Percentiles rank a stretch among this genome's conserved stretches.
Conservation (phyloP, 2,329 filamentous ascomycete genomes). For the Penicillium paneum region DNA sequence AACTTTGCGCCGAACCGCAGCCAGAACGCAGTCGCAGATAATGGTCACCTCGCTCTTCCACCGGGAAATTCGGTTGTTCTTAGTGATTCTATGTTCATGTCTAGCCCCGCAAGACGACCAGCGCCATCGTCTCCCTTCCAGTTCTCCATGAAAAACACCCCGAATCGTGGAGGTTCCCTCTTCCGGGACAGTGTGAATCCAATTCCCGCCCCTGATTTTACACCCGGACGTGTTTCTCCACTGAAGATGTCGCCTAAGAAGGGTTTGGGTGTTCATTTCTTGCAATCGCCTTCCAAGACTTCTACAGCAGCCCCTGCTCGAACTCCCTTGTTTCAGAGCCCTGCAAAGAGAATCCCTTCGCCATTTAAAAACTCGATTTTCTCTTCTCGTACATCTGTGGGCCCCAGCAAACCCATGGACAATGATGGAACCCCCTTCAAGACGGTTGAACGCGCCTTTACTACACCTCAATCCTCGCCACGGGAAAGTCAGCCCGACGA, state of each 20-base stretch:
- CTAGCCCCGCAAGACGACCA: slow-evolving; percentile 46
- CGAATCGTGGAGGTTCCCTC: slow-evolving; percentile 32
- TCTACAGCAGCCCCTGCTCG: slow-evolving; percentile 35
- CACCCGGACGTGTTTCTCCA: slow-evolving; percentile 36
- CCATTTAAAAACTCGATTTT: slow-evolving; percentile 37
- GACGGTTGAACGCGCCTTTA: background rate
- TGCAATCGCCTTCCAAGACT: slow-evolving; percentile 33
- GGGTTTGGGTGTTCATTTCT: slow-evolving; percentile 35
- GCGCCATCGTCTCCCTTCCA: slow-evolving; percentile 43
- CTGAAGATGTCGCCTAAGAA: slow-evolving; percentile 47
- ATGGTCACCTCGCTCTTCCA: slow-evolving; percentile 24
- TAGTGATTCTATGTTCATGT: slow-evolving; percentile 36
- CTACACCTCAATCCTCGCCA: slow-evolving; percentile 1
- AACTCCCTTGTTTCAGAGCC: slow-evolving; percentile 42
- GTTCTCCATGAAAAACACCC: slow-evolving; percentile 42
- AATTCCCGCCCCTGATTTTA: slow-evolving; percentile 22
- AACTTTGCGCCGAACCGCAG: slow-evolving; percentile 31
- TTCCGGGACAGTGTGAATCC: slow-evolving; percentile 22
- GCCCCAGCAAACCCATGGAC: background rate
- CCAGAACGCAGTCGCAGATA: slow-evolving; percentile 16
- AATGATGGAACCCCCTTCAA: background rate
- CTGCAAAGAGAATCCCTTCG: slow-evolving; percentile 43
- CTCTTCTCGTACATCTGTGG: slow-evolving; percentile 13
- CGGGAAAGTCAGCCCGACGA: slow-evolving; percentile 1
- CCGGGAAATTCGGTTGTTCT: slow-evolving; percentile 30